A percentile compares a stretch with the other conserved stretches of the same genome.
These are phyloP conservation scores for Obelidium mucronatum DNA, from an alignment of 192 early-diverging fungal species.

Conservation along the genomic window DNA sequence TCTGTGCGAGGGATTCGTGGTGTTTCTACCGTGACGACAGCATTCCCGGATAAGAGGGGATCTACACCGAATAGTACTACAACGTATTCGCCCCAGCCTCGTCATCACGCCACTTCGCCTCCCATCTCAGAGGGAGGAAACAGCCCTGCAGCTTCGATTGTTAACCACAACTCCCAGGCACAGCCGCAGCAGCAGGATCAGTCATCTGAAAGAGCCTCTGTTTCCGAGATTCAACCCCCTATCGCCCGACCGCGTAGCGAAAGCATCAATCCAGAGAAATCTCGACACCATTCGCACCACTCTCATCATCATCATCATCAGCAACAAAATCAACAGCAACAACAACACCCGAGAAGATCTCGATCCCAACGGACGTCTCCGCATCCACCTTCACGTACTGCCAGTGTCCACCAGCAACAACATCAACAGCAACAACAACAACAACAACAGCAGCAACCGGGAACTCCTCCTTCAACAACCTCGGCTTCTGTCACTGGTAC, in stretches of 20 bases:
- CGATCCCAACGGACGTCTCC: neutral
- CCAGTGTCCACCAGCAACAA: too few relatives aligned
- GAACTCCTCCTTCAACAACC: too few relatives aligned
- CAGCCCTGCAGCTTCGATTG: too few relatives aligned
- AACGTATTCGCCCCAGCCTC: neutral
- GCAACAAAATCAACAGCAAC: too few relatives aligned
- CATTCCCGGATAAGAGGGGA: neutral
- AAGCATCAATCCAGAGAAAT: neutral
- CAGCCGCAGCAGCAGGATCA: neutral
- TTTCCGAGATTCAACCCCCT: neutral
- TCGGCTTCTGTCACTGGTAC: too few relatives aligned
- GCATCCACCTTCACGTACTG: too few relatives aligned
- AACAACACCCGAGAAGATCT: neutral
- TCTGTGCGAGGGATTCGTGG: slow-evolving; percentile 11
- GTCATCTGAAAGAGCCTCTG: neutral
- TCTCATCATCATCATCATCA: too few relatives aligned
- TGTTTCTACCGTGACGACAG: neutral
- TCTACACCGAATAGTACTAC: neutral
- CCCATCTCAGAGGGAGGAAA: neutral
- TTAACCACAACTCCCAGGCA: neutral
- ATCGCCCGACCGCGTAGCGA: neutral
- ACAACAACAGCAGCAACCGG: too few relatives aligned
- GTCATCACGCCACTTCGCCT: neutral
- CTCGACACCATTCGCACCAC: neutral
- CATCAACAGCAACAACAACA: too few relatives aligned